A percentile compares a stretch with the other conserved stretches of the same genome.
Conservation (phyloP, 2,329 filamentous ascomycete species). For the Tolypocladium guangdongense region DNA sequence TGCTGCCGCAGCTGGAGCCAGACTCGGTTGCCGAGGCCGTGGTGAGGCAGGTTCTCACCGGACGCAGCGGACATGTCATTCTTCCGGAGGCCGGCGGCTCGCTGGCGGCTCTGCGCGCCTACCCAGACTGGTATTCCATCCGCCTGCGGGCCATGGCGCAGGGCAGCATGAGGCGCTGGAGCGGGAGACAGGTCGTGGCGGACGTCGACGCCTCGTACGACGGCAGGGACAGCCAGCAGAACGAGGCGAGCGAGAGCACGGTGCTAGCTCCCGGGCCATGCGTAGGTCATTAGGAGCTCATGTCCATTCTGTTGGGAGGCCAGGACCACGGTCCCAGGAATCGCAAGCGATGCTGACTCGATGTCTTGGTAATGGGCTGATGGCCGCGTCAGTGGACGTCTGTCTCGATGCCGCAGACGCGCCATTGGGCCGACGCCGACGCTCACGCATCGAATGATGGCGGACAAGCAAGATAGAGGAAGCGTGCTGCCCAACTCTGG, state of each 20-base stretch:
- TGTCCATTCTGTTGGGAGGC: neutral
- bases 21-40: constrained; percentile 35
- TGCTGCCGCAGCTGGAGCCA: constrained; percentile 23
- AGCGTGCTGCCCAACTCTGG: neutral
- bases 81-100: constrained; percentile 29
- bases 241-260: constrained; percentile 4
- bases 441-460: neutral
- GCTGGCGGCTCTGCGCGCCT: constrained; percentile 33
- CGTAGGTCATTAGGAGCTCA: neutral
- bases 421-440: neutral
- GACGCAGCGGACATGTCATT: constrained; percentile 36
- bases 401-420: too few species aligned
- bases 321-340: neutral
- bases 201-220: constrained; percentile 24
- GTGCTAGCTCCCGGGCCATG: constrained; percentile 22
- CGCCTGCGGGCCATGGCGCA: constrained; percentile 32
- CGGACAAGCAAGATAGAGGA: neutral
- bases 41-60: constrained; percentile 36
- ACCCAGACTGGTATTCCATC: constrained; percentile 55
- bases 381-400: neutral
- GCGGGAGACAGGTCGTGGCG: constrained; percentile 34
- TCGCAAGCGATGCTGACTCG: neutral
- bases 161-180: constrained; percentile 31
- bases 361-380: neutral
- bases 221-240: neutral